Base-by-base conservation (phyloP, 148 eudicot species). In the Polygonum maritimum region DNA sequence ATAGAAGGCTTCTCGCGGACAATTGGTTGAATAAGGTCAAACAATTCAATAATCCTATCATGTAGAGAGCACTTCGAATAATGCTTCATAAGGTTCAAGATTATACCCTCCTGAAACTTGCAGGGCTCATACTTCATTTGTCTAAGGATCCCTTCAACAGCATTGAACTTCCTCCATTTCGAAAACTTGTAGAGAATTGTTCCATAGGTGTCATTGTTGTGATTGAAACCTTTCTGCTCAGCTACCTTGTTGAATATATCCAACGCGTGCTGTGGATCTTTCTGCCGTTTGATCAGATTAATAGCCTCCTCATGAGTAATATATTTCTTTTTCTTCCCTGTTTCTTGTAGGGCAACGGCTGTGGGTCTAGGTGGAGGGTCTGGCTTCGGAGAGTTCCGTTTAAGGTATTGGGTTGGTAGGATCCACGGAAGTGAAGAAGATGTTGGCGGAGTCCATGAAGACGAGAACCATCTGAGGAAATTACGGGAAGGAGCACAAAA, bases 121-220 rank as follows among this genome's bases (percentile, higher is more conserved):
- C 99, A 95, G 8, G 98, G 81, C 80, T 95, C 99, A 78, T 91
- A 85, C 79, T 82, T 86, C 98, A 95, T 90, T 69, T 83, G 89
- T 84, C 82, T 82, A 69, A 95, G 86, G 80, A 95, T 62, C 0
- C 82, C 89, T 78, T 92, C 99, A 79, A 96, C 78, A 5, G 91
- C 87, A 49, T 80, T 79, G 72, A 89, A 92, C 72, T 88, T 89
- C 87, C 83, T 87, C 72, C 81, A 83, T 49, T 79, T 82, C 21
- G 90, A 97, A 49, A 96, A 92, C 81, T 87, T 91, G 48, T 92
- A 84, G 4, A 96, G 90, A 55, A 93, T 85, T 67, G 84, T 79
- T 19, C 91, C 87, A 76, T 89, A 96, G 39, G 98, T 96, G 26
- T 87, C 85, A 75, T 75, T 85, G 83, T 96, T 96, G 79, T 96